These are phyloP conservation scores for Talaromyces nanjingensis DNA, from an alignment of 495 filamentous ascomycete genomes.

Conservation along the genomic window DNA sequence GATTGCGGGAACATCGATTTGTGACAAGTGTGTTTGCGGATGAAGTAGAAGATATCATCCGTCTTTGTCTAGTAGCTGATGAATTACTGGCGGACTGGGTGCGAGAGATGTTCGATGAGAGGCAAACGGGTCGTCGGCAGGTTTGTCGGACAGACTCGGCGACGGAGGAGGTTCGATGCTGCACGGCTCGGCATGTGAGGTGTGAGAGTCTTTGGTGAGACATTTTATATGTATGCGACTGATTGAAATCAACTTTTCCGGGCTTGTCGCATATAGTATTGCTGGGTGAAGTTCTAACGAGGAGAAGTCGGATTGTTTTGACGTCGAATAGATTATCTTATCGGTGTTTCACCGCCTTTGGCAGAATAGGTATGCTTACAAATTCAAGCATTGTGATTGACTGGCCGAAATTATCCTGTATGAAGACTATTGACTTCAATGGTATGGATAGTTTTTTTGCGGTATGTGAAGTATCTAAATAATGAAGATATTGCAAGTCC, in stretches of 20 bases:
- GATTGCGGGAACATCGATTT: background rate
- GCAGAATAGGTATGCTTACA: slow-evolving; percentile 8
- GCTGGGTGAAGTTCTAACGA: background rate
- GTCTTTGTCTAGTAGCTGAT: background rate
- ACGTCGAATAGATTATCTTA: slow-evolving; percentile 8
- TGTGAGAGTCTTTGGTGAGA: background rate
- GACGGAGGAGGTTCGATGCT: background rate
- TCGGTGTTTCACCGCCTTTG: slow-evolving; percentile 5
- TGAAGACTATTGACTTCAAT: background rate
- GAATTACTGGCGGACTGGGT: background rate
- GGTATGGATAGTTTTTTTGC: background rate
- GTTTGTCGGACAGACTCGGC: background rate
- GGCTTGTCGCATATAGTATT: background rate
- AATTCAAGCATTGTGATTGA: slow-evolving; percentile 1
- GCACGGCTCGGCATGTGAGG: slow-evolving; percentile 6
- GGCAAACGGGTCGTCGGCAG: background rate
- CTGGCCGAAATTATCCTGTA: background rate
- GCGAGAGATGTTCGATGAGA: background rate
- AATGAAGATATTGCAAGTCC: background rate
- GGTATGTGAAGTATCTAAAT: background rate
- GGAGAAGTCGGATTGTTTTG: background rate
- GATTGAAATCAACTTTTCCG: background rate
- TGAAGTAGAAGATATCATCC: background rate
- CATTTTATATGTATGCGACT: background rate
- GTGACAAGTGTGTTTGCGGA: background rate